Conservation (phyloP, 23 red algal genomes). For the Gracilaria vermiculophylla region DNA sequence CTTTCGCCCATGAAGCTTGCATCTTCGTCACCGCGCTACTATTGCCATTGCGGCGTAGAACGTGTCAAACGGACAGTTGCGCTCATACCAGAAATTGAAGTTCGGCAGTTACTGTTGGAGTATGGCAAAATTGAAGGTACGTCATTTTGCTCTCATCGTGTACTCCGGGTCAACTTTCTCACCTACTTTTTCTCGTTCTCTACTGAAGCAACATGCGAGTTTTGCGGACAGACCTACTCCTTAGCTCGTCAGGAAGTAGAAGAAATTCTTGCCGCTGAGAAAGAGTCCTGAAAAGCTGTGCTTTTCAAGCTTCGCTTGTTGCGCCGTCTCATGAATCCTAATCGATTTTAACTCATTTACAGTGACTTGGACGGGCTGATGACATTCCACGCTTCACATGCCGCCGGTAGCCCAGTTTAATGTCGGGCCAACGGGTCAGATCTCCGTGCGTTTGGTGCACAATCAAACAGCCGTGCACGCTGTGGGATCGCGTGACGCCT, state of each 20-base stretch:
- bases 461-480: too few relatives aligned
- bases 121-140: slow-evolving; percentile 69
- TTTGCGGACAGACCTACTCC: slow-evolving; percentile 80
- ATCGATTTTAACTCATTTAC: too few relatives aligned
- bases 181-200: not conserved
- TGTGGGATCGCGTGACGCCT: too few relatives aligned
- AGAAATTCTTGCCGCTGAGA: slow-evolving; percentile 9
- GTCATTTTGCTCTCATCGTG: not conserved
- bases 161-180: not conserved
- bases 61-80: slow-evolving; percentile 83
- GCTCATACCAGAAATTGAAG: slow-evolving; percentile 62
- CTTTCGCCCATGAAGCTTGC: slow-evolving; percentile 65
- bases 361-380: too few relatives aligned
- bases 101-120: slow-evolving; percentile 46
- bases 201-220: slow-evolving; percentile 74
- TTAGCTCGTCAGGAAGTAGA: slow-evolving; percentile 49
- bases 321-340: too few relatives aligned
- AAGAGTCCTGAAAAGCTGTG: not conserved
- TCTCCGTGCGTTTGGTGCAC: too few relatives aligned
- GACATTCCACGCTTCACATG: too few relatives aligned
- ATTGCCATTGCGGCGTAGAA: slow-evolving; percentile 72
- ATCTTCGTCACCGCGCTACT: slow-evolving; percentile 50
- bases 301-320: too few relatives aligned
- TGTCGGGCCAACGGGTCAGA: too few relatives aligned
- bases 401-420: too few relatives aligned